These are phyloP conservation scores for Mortierella sp. DNA, from an alignment of 371 early-diverging fungal species.

Conservation along the genomic window DNA sequence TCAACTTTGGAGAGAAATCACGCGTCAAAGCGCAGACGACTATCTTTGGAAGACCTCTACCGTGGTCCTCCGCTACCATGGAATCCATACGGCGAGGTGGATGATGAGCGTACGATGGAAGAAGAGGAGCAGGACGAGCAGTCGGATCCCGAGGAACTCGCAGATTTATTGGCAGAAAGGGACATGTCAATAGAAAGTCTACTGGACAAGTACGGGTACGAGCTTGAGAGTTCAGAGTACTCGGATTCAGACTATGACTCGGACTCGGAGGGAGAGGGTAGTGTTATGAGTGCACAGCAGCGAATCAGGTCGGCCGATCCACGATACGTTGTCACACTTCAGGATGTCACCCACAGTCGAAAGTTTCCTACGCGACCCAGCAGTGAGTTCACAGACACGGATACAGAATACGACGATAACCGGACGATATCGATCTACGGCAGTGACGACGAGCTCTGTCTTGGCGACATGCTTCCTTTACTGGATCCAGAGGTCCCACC, in stretches of 20 bases:
- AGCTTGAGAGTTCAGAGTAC: slow-evolving; percentile 47
- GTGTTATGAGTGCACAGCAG: slow-evolving; percentile 38
- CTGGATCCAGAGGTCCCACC: slow-evolving; percentile 34
- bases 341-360: slow-evolving; percentile 35
- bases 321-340: slow-evolving; percentile 46
- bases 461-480: slow-evolving; percentile 44
- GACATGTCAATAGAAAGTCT: slow-evolving; percentile 58
- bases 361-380: slow-evolving; percentile 52
- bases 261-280: slow-evolving; percentile 38
- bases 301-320: slow-evolving; percentile 32
- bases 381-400: slow-evolving; percentile 52
- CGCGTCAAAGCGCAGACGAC: slow-evolving; percentile 25
- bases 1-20: slow-evolving; percentile 9
- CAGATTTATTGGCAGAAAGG: slow-evolving; percentile 44
- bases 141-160: slow-evolving; percentile 52
- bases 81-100: slow-evolving; percentile 54
- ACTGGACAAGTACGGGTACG: slow-evolving; percentile 50
- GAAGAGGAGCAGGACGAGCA: slow-evolving; percentile 54
- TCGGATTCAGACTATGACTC: slow-evolving; percentile 50
- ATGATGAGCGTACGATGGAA: slow-evolving; percentile 61
- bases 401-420: slow-evolving; percentile 51
- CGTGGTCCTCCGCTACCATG: slow-evolving; percentile 43
- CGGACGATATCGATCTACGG: slow-evolving; percentile 49
- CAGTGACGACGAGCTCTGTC: slow-evolving; percentile 46
- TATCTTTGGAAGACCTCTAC: slow-evolving; percentile 36